Conservation (phyloP, 1,284 basidiomycete species). For the Entoloma clypeatum region DNA sequence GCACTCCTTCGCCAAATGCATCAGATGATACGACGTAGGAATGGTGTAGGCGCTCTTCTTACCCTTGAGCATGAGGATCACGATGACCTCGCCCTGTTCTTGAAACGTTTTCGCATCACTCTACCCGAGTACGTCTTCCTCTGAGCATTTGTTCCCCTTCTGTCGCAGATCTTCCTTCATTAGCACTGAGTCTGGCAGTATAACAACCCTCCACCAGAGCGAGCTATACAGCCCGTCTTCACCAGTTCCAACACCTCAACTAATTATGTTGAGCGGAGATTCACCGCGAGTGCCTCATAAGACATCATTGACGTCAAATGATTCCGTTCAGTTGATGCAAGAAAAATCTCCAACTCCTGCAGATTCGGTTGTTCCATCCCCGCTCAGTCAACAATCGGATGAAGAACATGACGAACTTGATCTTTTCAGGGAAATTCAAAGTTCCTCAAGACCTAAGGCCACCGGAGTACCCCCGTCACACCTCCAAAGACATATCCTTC, state of each 20-base stretch:
- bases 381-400: constrained; percentile 11
- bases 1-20: constrained; percentile 66
- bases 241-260: no score
- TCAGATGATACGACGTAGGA: constrained; percentile 51
- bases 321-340: no score
- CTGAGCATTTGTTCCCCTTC: constrained; percentile 7
- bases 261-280: background rate
- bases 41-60: constrained; percentile 39
- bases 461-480: background rate
- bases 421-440: constrained; percentile 21
- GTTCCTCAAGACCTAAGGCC: constrained; percentile 9
- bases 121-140: constrained; percentile 39
- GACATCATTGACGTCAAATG: no score
- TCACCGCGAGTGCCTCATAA: background rate
- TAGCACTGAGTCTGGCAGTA: constrained; percentile 33
- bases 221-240: constrained; percentile 12
- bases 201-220: constrained; percentile 28
- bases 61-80: constrained; percentile 39
- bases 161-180: constrained; percentile 8
- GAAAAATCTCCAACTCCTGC: background rate
- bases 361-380: background rate
- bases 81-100: constrained; percentile 44
- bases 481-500: background rate
- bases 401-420: constrained; percentile 30
- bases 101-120: constrained; percentile 50